Evolutionary conservation across 2,329 filamentous ascomycete genomes (phyloP), one percentile per base, ranked within the genome.

Genomic region (Colletotrichum chlorophyti): DNA sequence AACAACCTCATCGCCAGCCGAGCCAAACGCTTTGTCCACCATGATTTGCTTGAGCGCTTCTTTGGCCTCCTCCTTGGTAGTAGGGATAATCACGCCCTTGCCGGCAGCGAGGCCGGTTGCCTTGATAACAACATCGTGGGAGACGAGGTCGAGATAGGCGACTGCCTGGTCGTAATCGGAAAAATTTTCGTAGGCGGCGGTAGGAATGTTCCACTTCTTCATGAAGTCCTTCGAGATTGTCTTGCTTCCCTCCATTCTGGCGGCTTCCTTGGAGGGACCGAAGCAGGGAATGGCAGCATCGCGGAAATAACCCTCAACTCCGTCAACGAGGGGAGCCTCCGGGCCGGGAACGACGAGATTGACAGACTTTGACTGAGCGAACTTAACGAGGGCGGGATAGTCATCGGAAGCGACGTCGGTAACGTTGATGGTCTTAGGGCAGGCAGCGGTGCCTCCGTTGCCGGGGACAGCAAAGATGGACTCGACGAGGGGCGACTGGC

Each of bases 141-240:
- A 68, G 17, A 87, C 75, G 6, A 70, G 75, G 53, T 89, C 82
- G 11, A 93, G 75, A 66, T 93, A 90, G 62, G 80, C 70, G 47
- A 74, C 76, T 2, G 88, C 88, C 4, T 78, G 70, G 48, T 85
- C 79, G 69, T 87, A 86, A 51, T 82, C 74, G 63, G 76, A 80
- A 70, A 93, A 93, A 71, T 88, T 91, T 65, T 81, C 78, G 70
- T 91, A 91, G 31, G 79, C 79, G 10, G 91, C 91, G 0, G 90
- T 93, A 15, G 90, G 89, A 62, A 93, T 93, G 59, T 79, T 80
- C 70, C 91, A 80, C 40, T 82, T 80, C 67, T 84, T 82, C 90
- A 93, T 93, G 68, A 93, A 93, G 67, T 91, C 87, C 68, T 93
- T 93, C 34, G 87, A 86, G 69, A 90, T 93, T 1, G 88, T 84